phyloP scores from a whole-genome alignment of 805 yeast species.

The Candida rishiriensis region DNA sequence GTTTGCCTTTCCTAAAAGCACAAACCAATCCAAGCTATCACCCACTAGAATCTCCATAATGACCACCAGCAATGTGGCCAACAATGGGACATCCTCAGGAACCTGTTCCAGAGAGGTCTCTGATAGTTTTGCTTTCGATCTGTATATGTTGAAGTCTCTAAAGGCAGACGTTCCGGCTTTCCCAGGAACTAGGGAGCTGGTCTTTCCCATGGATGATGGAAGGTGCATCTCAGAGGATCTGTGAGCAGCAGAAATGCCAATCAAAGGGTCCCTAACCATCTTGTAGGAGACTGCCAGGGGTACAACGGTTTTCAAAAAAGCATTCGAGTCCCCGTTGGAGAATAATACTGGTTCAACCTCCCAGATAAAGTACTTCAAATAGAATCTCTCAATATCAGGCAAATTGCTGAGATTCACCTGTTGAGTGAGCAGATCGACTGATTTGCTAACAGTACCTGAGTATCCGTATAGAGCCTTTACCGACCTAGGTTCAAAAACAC shows the following conservation, averaged over 20 bases:
- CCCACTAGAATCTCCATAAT: slow-evolving; percentile 28
- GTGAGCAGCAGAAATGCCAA: slow-evolving; percentile 28
- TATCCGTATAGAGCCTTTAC: too few species aligned
- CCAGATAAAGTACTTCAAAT: slow-evolving; percentile 22
- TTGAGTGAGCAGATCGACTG: too few species aligned
- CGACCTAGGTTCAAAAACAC: too few species aligned
- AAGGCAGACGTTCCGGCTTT: slow-evolving; percentile 6
- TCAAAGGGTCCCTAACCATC: slow-evolving; percentile 21
- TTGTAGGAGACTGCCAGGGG: slow-evolving; percentile 19
- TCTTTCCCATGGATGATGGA: background rate
- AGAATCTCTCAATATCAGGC: slow-evolving; percentile 17
- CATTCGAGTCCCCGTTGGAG: slow-evolving; percentile 23
- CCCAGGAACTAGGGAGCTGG: slow-evolving; percentile 1
- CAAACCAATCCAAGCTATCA: slow-evolving; percentile 25
- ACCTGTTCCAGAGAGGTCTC: background rate
- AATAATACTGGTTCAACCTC: slow-evolving; percentile 24
- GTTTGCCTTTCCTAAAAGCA: slow-evolving; percentile 22
- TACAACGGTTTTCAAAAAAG: slow-evolving; percentile 21
- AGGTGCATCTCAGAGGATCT: slow-evolving; percentile 1
- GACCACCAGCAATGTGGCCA: slow-evolving; percentile 20
- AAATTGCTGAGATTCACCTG: slow-evolving; percentile 2
- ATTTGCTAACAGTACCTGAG: too few species aligned
- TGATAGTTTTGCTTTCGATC: slow-evolving; percentile 13
- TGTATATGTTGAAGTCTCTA: slow-evolving; percentile 12
- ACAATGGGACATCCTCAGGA: slow-evolving; percentile 12